Conservation (phyloP, 108 stramenopile species). For the Schizochytrium sp. region DNA sequence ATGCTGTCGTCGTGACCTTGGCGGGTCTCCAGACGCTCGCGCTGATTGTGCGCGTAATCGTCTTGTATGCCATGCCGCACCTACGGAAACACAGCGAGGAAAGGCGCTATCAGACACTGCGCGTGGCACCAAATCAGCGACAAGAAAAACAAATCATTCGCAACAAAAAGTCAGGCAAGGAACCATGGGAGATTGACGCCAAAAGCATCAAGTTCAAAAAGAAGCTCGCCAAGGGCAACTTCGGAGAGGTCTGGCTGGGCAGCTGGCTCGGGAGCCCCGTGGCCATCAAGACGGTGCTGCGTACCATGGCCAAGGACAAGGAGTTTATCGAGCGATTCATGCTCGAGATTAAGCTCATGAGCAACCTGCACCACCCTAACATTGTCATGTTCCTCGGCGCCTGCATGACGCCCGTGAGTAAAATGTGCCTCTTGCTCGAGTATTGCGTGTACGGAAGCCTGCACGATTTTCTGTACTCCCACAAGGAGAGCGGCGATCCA, state of each 20-base stretch:
- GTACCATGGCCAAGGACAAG: slow-evolving; percentile 2
- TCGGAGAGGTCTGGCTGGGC: background rate
- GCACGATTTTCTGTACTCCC: background rate
- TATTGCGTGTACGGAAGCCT: slow-evolving; percentile 28
- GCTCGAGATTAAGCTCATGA: slow-evolving; percentile 14
- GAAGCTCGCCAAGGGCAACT: slow-evolving; percentile 19
- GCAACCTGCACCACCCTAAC: slow-evolving; percentile 22
- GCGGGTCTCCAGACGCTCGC: background rate
- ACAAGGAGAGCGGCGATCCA: background rate
- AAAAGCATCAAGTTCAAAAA: slow-evolving; percentile 7
- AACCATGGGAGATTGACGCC: slow-evolving; percentile 4
- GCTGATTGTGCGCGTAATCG: background rate
- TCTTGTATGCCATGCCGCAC: background rate
- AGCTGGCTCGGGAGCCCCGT: background rate
- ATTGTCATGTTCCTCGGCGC: slow-evolving; percentile 27
- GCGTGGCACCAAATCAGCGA: background rate
- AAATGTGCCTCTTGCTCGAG: slow-evolving; percentile 23
- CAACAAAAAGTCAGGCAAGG: background rate
- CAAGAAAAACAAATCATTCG: background rate
- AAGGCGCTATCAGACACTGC: background rate
- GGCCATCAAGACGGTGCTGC: slow-evolving; percentile 10
- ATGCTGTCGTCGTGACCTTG: background rate
- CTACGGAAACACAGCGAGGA: background rate
- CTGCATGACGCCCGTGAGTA: slow-evolving; percentile 16
- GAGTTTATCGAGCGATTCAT: slow-evolving; percentile 2